phyloP scores from a whole-genome alignment of 345 rosid genomes.

The Populus simonii region DNA sequence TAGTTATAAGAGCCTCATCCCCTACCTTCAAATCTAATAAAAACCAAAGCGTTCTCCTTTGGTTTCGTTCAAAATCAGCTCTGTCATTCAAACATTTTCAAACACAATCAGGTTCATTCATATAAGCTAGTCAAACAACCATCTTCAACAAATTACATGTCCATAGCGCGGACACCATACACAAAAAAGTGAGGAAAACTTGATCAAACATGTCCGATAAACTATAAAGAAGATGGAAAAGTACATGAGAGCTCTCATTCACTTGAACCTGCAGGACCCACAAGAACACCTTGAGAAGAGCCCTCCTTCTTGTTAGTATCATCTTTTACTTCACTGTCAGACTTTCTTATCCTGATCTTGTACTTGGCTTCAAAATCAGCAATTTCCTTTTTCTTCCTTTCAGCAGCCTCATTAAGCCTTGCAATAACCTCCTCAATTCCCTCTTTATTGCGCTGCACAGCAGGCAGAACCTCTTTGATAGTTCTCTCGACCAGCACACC shows the following conservation, averaged over 20 bases:
- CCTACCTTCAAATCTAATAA: too few species aligned
- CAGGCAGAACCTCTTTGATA: constrained; percentile 86
- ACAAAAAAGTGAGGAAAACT: not conserved
- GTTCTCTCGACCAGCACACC: constrained; percentile 95
- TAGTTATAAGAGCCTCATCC: too few species aligned
- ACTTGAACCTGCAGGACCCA: constrained; percentile 71
- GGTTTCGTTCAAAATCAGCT: too few species aligned
- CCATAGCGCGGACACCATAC: not conserved
- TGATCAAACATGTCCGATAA: not conserved
- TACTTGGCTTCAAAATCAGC: constrained; percentile 76
- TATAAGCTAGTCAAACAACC: constrained; percentile 12
- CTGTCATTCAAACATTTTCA: not conserved
- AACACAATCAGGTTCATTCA: constrained; percentile 2
- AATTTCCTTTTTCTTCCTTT: constrained; percentile 78
- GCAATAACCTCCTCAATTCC: constrained; percentile 87
- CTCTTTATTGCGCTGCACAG: constrained; percentile 86
- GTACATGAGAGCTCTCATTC: constrained; percentile 20
- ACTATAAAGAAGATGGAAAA: not conserved
- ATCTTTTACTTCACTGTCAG: constrained; percentile 43
- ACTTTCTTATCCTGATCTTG: constrained; percentile 77
- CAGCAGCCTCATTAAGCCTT: constrained; percentile 78
- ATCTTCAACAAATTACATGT: not conserved
- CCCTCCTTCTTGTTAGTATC: constrained; percentile 67
- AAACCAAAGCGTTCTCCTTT: too few species aligned
- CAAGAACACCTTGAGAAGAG: constrained; percentile 94